Percentiles rank a stretch among this genome's conserved stretches.
Evolutionary conservation across 1,139 yeast species (phyloP).

Genomic region (Saccharomyces hybrid): DNA sequence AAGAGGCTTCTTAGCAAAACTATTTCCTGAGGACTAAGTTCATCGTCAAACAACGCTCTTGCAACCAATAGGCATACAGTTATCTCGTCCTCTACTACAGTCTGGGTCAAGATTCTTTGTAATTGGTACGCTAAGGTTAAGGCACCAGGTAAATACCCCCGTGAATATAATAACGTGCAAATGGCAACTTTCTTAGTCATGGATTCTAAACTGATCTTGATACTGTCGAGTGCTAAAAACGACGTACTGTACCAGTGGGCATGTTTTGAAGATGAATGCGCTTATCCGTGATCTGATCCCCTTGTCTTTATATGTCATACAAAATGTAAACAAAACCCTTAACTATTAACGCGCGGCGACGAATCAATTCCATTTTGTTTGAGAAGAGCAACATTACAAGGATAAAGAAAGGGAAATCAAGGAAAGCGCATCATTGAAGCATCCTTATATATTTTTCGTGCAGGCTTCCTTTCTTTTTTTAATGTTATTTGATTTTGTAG

Average conservation of each 20-base stretch:
- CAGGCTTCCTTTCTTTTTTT: neutral
- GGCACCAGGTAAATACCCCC: slow-evolving; percentile 70
- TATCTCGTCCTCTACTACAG: slow-evolving; percentile 5
- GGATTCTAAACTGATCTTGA: neutral
- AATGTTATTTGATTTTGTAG: neutral
- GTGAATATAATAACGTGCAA: slow-evolving; percentile 58
- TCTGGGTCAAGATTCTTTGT: slow-evolving; percentile 10
- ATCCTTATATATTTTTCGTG: neutral
- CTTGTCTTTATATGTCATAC: neutral
- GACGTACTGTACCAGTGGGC: neutral
- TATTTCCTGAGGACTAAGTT: slow-evolving; percentile 13
- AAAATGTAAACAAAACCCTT: neutral
- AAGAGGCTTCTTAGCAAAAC: slow-evolving; percentile 16
- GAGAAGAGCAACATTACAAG: neutral
- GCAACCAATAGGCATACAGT: slow-evolving; percentile 18
- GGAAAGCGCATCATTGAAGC: neutral
- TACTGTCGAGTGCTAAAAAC: neutral
- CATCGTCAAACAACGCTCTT: slow-evolving; percentile 14
- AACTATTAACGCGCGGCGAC: neutral
- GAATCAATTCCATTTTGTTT: neutral
- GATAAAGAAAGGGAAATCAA: neutral
- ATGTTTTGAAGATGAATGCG: neutral
- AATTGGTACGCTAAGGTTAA: slow-evolving; percentile 45
- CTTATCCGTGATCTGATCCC: neutral
- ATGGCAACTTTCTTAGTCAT: slow-evolving; percentile 37